Base-by-base conservation (phyloP, 768 basidiomycete species). In the Tulasnella sp. region DNA sequence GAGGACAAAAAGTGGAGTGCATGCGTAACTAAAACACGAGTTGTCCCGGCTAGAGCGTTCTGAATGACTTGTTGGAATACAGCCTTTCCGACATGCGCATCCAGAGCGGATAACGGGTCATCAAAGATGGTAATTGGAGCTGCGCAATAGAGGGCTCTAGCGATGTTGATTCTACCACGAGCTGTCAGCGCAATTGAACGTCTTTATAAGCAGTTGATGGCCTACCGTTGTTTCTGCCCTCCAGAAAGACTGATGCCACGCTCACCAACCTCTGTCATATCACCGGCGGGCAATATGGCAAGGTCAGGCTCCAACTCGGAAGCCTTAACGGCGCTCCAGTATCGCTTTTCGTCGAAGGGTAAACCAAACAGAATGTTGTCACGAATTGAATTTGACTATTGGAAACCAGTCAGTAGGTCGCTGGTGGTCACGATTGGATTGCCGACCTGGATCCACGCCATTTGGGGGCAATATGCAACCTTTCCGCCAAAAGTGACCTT, bases 101-200 rank as follows among this genome's bases (percentile, higher is more conserved):
- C 93, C 9, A 94, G 89, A 0, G 93, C 92, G 42, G 89, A 89
- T 40, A 94, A 86, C 19, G 93, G 91, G 80, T 96, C 93, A 80
- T 96, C 93, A 37, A 94, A 85, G 17, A 94, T 86, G 54, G 93
- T 88, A 73, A 94, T 86, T 76, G 93, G 91, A 0, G 91, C 86
- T 0, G 86, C 83, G 3, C 91, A 89, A 80, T 94, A 96, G 1
- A 90, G 90, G 0, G 92, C 92, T 36, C 93, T 85, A 0, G 93
- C 93, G 31, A 93, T 91, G 89, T 49, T 91, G 90, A 87, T 91
- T 79, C n/a, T 81, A 78, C 31, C 54, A 22, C 75, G 25, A 15
- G 25, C 31, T 54, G 54, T 74, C 52, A 74, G 52, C 14, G 29
- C 1, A 29, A 74, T 54, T 22, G 31, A 17, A 34, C 9, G 29